Evolutionary conservation across 495 filamentous ascomycete genomes (phyloP), one percentile per base, ranked within the genome.

Genomic region (Pyrenopolyporus hunteri): DNA sequence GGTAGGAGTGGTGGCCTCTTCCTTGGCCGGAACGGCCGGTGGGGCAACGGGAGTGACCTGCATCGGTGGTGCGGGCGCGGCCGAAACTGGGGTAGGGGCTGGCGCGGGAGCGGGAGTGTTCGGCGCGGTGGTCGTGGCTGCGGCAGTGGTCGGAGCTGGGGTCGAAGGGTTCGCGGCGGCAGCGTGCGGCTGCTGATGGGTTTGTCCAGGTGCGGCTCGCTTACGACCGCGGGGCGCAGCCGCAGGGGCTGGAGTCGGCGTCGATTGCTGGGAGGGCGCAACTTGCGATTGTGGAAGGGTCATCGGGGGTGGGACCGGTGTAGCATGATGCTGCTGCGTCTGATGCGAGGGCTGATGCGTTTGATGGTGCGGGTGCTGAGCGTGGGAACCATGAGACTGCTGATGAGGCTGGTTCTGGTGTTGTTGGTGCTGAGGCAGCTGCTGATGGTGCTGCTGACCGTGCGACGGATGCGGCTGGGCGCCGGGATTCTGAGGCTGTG

Each of bases 221-320:
- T 69, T 69, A 25, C 66, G 63, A 6, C 69, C 66, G 2, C 66
- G 63, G 11, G 58, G 44, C 1, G 66, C 66, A 11, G 65, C 52
- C 4, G 69, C 74, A 6, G 75, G 69, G 11, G 76, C 67, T 28
- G 69, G 74, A 2, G 74, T 71, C n/a, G 74, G 76, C 3, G 76
- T 74, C n/a, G 64, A 72, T 60, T 79, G 76, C 58, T 77, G 63
- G 35, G 70, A 66, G 1, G 69, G 55, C 25, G 71, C 68, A 8
- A 61, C 55, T 4, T 62, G 29, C 1, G 69, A 68, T 35, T 75
- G 69, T 22, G 63, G 66, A 23, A 78, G 73, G 45, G 60, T 68
- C 67, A 77, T 76, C 26, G 74, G 70, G 42, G 71, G 73, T 55
- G 73, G 73, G 22, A 74, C 70, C 33, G 73, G 74, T 13, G 74